Conservation (phyloP, 495 filamentous ascomycete genomes). For the Aspergillus hancockii region DNA sequence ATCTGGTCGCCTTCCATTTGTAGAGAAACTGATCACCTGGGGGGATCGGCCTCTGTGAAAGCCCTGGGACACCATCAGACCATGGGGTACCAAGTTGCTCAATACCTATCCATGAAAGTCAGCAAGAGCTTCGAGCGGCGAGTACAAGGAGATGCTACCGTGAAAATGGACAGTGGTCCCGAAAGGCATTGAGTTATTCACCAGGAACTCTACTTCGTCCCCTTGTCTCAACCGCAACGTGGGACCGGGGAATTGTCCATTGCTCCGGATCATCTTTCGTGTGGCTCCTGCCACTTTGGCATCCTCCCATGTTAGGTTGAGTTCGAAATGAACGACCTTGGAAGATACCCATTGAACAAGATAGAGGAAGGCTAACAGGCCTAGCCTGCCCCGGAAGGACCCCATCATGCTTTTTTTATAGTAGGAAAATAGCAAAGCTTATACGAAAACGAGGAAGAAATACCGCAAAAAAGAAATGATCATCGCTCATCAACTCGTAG, state of each 20-base stretch:
- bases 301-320: constrained; percentile 35
- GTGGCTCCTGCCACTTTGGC: constrained; percentile 29
- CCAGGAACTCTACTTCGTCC: constrained; percentile 60
- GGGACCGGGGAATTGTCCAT: constrained; percentile 62
- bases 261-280: constrained; percentile 57
- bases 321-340: constrained; percentile 31
- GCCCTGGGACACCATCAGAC: constrained; percentile 57
- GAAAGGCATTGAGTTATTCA: constrained; percentile 56
- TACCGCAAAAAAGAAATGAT: neutral
- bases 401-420: neutral
- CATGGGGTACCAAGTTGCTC: constrained; percentile 46
- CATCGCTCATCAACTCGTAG: neutral
- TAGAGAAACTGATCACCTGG: constrained; percentile 49
- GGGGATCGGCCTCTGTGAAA: constrained; percentile 47
- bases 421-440: too few relatives aligned
- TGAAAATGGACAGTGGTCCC: constrained; percentile 57
- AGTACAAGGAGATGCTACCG: constrained; percentile 27
- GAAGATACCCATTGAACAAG: constrained; percentile 17
- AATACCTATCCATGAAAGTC: constrained; percentile 24
- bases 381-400: neutral
- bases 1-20: constrained; percentile 39
- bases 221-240: constrained; percentile 59
- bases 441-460: neutral
- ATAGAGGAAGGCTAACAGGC: constrained; percentile 11
- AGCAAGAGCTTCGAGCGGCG: neutral